Base-by-base conservation (phyloP, 1,284 basidiomycete genomes). In the Melampsora occidentalis region DNA sequence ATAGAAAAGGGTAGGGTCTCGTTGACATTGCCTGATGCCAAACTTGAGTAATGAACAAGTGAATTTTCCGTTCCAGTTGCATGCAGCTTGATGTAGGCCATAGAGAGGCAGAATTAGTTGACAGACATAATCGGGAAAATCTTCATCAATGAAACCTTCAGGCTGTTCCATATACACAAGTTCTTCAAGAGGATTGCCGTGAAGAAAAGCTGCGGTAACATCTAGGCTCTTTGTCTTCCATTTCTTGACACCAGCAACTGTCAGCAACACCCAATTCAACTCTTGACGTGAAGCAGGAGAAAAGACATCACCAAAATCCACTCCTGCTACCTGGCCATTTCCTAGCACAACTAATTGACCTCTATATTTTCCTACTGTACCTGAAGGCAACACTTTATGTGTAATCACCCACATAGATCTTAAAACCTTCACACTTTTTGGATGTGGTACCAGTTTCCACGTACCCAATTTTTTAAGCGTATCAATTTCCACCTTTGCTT, bases 251-350 rank as follows among this genome's bases (percentile, higher is more conserved):
- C 51, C 51, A 22, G 18, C 51, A 53, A 53, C 35, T 35, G 35
- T 35, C 35, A 35, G 9, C 35, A 35, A 3, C 35, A 35, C 35
- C 35, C 35, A 35, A 35, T 35, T 35, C 9, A 9, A 35, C 9
- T 35, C 35, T 9, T 35, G 35, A 3, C 35, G 3, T 35, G 35
- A 35, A 35, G 35, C 35, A 4, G 35, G 77, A 9, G 77, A 53
- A 51, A 69, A 79, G 0, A 77, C 76, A 22, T 79, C 75, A 42
- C 68, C 28, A 46, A 76, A 79, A 63, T 79, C 77, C 1, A 77
- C 33, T 5, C 78, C 78, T 1, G 49, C n/a, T 9, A 51, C 5
- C 28, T 78, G 78, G 22, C 72, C 62, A 69, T 71, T 78, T 1
- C 78, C 77, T 39, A 76, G 63, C 4, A 53, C 12, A 78, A 72